Base-by-base conservation (phyloP, 805 yeast species). In the Candida methanosorbosa region DNA sequence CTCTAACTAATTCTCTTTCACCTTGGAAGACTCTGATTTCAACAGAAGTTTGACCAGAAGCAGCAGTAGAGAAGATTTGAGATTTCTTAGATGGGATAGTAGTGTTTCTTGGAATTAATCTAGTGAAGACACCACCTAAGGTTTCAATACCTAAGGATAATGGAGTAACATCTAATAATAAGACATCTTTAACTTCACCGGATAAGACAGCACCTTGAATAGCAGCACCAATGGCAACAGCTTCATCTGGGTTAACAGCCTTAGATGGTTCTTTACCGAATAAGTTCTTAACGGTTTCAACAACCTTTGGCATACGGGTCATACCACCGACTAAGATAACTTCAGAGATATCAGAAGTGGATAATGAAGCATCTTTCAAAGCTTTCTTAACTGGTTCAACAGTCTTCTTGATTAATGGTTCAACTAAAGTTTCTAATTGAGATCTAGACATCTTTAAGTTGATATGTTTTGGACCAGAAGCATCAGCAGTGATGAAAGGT, bases 21-120 rank as follows among this genome's bases (percentile, higher is more conserved):
- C 97, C 97, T 73, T 87, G 96, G 95, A 85, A 88, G 41, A 87
- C 97, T 71, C 96, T 81, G 69, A 87, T 87, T 72, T 86, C 95
- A 51, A 86, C 95, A 52, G 94, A 82, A 46, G 95, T 86, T 74
- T 86, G 96, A 61, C 95, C 95, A 52, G 90, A 82, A 46, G 94
- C 87, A 45, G 95, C 95, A 53, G 96, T 86, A 36, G 95, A 85
- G 81, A 88, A 87, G 55, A 87, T 78, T 72, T 87, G 96, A 32
- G 95, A 83, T 71, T 87, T 87, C 78, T 86, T 85, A 53, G 95
- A 86, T 64, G 97, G 97, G 48, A 87, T 86, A 44, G 97, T 87
- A 50, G 97, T 87, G 79, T 87, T 83, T 69, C 94, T 81, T 68
- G 83, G 78, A 60, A 83, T 83, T 63, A 83, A 72, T 63, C 92